These are phyloP conservation scores for Sphaerobolus stellatus DNA, from an alignment of 1,284 basidiomycete species.

Conservation along the genomic window DNA sequence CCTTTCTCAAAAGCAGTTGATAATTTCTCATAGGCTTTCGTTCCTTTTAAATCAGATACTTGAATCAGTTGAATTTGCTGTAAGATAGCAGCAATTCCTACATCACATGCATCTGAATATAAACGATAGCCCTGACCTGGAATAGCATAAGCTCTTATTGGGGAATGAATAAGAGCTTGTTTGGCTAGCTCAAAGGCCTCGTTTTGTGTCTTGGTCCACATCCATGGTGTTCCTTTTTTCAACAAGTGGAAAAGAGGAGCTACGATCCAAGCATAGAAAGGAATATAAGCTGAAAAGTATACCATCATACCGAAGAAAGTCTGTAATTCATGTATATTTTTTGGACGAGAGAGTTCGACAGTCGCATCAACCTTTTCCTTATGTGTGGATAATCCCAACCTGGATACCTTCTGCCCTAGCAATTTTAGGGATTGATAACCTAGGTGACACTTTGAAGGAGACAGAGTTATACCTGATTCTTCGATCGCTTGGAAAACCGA, in stretches of 20 bases:
- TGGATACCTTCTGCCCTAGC: conserved; percentile 23
- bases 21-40: conserved; percentile 19
- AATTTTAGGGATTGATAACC: conserved; percentile 22
- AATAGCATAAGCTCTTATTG: conserved; percentile 21
- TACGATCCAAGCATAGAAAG: conserved; percentile 28
- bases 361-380: conserved; percentile 33
- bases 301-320: conserved; percentile 33
- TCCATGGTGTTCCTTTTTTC: conserved; percentile 16
- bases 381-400: conserved; percentile 29
- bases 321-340: conserved; percentile 18
- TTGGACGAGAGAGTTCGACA: conserved; percentile 21
- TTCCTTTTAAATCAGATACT: conserved; percentile 23
- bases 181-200: conserved; percentile 19
- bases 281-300: conserved; percentile 33
- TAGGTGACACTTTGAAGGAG: conserved; percentile 19
- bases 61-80: conserved; percentile 31
- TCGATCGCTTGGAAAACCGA: conserved; percentile 17
- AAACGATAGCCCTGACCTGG: conserved; percentile 26
- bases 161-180: conserved; percentile 16
- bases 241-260: conserved; percentile 19
- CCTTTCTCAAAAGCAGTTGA: conserved; percentile 14
- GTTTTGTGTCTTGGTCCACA: conserved; percentile 17
- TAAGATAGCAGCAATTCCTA: conserved; percentile 26
- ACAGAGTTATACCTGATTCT: conserved; percentile 18
- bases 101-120: conserved; percentile 33